phyloP scores from a whole-genome alignment of 2,329 filamentous ascomycete species.

The Cordyceps sp. region DNA sequence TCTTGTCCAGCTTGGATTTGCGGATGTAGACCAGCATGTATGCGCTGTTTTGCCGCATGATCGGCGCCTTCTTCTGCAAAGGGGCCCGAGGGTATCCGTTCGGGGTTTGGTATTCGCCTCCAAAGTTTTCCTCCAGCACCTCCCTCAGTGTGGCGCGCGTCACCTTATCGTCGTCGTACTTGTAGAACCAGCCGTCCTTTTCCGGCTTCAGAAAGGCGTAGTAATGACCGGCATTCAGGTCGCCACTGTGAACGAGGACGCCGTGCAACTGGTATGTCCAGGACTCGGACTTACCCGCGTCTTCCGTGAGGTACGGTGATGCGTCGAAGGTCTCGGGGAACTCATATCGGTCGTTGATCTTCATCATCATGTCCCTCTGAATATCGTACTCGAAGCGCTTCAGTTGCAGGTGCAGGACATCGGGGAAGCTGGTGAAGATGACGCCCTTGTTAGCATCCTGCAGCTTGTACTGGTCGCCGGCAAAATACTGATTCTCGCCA shows the following conservation, averaged over 20 bases:
- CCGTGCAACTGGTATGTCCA: slow-evolving; percentile 90
- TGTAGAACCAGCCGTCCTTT: slow-evolving; percentile 90
- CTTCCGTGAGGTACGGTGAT: slow-evolving; percentile 69
- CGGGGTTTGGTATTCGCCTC: slow-evolving; percentile 57
- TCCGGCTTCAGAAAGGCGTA: slow-evolving; percentile 92
- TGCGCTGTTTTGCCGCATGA: slow-evolving; percentile 62
- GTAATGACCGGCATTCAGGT: slow-evolving; percentile 94
- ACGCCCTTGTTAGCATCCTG: slow-evolving; percentile 97
- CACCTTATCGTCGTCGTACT: slow-evolving; percentile 92
- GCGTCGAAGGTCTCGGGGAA: slow-evolving; percentile 77
- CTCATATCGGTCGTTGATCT: slow-evolving; percentile 87
- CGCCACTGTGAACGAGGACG: slow-evolving; percentile 89
- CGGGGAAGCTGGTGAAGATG: slow-evolving; percentile 89
- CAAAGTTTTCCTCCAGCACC: slow-evolving; percentile 91
- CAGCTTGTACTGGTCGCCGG: slow-evolving; percentile 73
- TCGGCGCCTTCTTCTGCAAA: slow-evolving; percentile 36
- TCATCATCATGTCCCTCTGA: slow-evolving; percentile 94
- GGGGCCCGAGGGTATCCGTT: slow-evolving; percentile 28
- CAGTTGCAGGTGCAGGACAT: slow-evolving; percentile 84
- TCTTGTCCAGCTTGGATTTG: slow-evolving; percentile 66
- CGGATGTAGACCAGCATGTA: slow-evolving; percentile 99
- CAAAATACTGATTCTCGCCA: slow-evolving; percentile 96
- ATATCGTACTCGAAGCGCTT: slow-evolving; percentile 98
- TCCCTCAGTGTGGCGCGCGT: slow-evolving; percentile 86
- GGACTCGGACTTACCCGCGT: slow-evolving; percentile 73